These are phyloP conservation scores for Chaetomium cochliodes DNA, from an alignment of 495 filamentous ascomycete genomes.

Conservation along the genomic window DNA sequence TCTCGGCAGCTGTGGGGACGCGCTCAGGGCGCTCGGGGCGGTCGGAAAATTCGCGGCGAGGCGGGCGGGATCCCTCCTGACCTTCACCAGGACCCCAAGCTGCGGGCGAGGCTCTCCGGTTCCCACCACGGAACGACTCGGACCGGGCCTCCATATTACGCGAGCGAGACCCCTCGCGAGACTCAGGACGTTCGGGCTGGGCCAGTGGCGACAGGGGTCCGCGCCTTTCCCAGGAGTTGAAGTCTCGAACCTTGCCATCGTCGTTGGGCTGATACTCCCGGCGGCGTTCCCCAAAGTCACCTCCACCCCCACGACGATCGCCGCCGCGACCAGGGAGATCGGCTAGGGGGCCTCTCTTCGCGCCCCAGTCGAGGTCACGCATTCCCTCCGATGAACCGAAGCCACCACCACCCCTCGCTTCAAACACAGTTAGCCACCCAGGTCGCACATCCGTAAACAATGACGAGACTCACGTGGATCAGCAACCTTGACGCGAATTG, in stretches of 20 bases:
- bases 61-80: conserved; percentile 74
- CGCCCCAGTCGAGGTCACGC: conserved; percentile 58
- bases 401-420: conserved; percentile 66
- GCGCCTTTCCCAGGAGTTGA: conserved; percentile 92
- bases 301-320: conserved; percentile 44
- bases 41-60: conserved; percentile 73
- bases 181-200: conserved; percentile 51
- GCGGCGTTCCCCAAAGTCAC: conserved; percentile 44
- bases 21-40: conserved; percentile 73
- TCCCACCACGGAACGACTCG: conserved; percentile 48
- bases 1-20: conserved; percentile 75
- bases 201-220: conserved; percentile 79
- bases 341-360: conserved; percentile 84
- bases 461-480: conserved; percentile 43
- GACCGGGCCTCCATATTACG: conserved; percentile 58
- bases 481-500: conserved; percentile 71
- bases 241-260: conserved; percentile 82
- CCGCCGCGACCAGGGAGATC: conserved; percentile 57
- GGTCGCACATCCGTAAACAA: conserved; percentile 2
- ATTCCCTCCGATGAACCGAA: conserved; percentile 52
- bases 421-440: conserved; percentile 32
- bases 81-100: conserved; percentile 62
- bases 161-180: conserved; percentile 68
- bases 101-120: conserved; percentile 68
- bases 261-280: conserved; percentile 46